Conservation (phyloP, 2,329 filamentous ascomycete genomes). For the Exophiala aquamarina region DNA sequence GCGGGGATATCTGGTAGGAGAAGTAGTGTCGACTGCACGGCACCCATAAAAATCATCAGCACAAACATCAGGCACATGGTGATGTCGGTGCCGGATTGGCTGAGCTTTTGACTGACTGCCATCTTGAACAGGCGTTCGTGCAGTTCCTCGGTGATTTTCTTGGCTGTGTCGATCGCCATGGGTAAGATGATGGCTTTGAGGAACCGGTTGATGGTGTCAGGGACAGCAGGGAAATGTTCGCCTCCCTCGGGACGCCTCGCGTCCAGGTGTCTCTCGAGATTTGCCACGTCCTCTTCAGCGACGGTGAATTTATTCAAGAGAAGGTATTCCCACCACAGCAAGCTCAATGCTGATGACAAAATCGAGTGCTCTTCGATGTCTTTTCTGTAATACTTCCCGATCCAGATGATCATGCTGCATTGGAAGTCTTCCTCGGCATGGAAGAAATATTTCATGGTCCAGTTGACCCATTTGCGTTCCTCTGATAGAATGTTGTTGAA, state of each 20-base stretch:
- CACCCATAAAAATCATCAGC: conserved; percentile 20
- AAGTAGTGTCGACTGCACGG: conserved; percentile 13
- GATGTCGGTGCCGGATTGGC: conserved; percentile 14
- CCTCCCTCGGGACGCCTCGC: conserved; percentile 1
- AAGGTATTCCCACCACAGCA: conserved; percentile 23
- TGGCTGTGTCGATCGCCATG: conserved; percentile 11
- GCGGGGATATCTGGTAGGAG: conserved; percentile 8
- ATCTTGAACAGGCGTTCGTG: conserved; percentile 23
- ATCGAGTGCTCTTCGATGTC: conserved; percentile 17
- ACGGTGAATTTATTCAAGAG: conserved; percentile 18
- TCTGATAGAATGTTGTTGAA: conserved; percentile 16
- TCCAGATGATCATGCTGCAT: conserved; percentile 10
- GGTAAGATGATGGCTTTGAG: conserved; percentile 20
- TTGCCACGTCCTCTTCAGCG: conserved; percentile 3
- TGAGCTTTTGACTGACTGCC: conserved; percentile 12
- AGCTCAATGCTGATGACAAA: conserved; percentile 13
- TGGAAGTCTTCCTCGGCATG: conserved; percentile 16
- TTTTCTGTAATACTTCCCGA: conserved; percentile 20
- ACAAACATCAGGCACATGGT: conserved; percentile 21
- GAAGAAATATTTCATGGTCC: conserved; percentile 19
- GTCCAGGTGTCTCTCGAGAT: conserved; percentile 12
- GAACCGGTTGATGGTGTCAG: conserved; percentile 25
- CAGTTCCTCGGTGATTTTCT: conserved; percentile 15
- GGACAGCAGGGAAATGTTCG: conserved; percentile 8
- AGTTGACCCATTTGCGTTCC: conserved; percentile 5